Evolutionary conservation across 768 basidiomycete species (phyloP).

Genomic region (Glaciozyma martinii): DNA sequence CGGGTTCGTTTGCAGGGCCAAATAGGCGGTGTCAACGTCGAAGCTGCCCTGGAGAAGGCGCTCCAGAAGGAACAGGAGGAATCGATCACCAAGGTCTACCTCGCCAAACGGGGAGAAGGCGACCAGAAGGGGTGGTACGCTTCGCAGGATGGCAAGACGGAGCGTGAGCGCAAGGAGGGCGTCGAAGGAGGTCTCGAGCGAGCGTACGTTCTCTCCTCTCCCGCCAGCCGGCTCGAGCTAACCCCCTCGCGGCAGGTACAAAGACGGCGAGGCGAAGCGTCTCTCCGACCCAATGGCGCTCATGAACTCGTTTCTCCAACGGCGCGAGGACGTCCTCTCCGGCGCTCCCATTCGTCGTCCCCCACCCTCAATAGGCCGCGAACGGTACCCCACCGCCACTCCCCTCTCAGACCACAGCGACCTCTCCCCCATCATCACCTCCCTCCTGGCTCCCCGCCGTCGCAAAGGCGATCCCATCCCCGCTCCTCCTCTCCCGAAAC

Average conservation of each 20-base stretch:
- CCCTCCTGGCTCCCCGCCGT: conserved; percentile 9
- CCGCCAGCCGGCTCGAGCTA: too few species aligned
- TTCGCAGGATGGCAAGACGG: conserved; percentile 17
- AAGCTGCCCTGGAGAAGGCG: conserved; percentile 6
- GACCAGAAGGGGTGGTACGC: conserved; percentile 28
- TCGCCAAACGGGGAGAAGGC: conserved; percentile 23
- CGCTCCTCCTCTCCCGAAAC: not conserved
- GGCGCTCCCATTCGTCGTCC: conserved; percentile 2
- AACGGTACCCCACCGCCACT: conserved; percentile 16
- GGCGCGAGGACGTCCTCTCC: conserved; percentile 23
- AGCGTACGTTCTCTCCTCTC: conserved; percentile 4
- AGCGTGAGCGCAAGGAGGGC: conserved; percentile 19
- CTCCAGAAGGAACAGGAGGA: conserved; percentile 6
- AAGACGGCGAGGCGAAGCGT: conserved; percentile 31
- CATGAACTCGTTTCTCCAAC: conserved; percentile 34
- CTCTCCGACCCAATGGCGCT: conserved; percentile 30
- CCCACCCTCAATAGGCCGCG: conserved; percentile 1
- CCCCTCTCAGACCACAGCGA: not conserved
- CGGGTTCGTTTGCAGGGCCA: not conserved
- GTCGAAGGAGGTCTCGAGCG: conserved; percentile 25
- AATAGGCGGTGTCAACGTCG: not conserved
- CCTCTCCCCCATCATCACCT: conserved; percentile 16
- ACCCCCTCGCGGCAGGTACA: conserved; percentile 20
- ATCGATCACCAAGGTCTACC: conserved; percentile 22
- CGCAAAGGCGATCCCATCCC: conserved; percentile 5